Percentiles rank a stretch among this genome's conserved stretches.
These are phyloP conservation scores for Lineolata rhizophorae DNA, from an alignment of 495 filamentous ascomycete genomes.

Conservation along the genomic window DNA sequence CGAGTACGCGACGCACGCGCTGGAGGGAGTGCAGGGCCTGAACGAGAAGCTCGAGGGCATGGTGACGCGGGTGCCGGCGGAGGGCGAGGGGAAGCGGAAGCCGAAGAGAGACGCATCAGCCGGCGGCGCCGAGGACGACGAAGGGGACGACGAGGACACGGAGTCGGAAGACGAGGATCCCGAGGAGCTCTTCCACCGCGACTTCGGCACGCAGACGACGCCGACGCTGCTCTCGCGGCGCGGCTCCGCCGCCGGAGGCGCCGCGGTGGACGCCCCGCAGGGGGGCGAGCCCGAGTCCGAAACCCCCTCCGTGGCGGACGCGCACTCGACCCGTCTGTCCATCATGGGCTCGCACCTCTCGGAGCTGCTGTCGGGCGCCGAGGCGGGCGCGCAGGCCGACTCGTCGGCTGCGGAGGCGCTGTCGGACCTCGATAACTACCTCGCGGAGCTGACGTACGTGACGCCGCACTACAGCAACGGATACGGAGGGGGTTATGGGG, in stretches of 20 bases:
- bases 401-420: slow-evolving; percentile 13
- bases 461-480: slow-evolving; percentile 17
- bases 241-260: slow-evolving; percentile 11
- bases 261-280: slow-evolving; percentile 3
- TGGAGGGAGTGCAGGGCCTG: slow-evolving; percentile 39
- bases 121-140: slow-evolving; percentile 20
- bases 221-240: slow-evolving; percentile 23
- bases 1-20: slow-evolving; percentile 46
- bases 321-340: slow-evolving; percentile 6
- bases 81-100: slow-evolving; percentile 8
- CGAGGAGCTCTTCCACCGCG: slow-evolving; percentile 77
- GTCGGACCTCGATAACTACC: slow-evolving; percentile 26
- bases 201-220: slow-evolving; percentile 71
- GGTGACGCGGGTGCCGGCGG: slow-evolving; percentile 40
- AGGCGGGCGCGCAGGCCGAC: background rate
- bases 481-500: slow-evolving; percentile 9
- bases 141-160: slow-evolving; percentile 13
- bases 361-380: slow-evolving; percentile 6
- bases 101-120: slow-evolving; percentile 11
- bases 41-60: slow-evolving; percentile 50
- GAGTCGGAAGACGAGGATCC: slow-evolving; percentile 32
- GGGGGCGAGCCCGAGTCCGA: no score
- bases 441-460: slow-evolving; percentile 29
- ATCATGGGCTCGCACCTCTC: slow-evolving; percentile 5
- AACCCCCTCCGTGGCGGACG: background rate